Percentiles rank a stretch among this genome's conserved stretches.
These are phyloP conservation scores for Myochromella boudieri DNA, from an alignment of 768 basidiomycete species.

Conservation along the genomic window DNA sequence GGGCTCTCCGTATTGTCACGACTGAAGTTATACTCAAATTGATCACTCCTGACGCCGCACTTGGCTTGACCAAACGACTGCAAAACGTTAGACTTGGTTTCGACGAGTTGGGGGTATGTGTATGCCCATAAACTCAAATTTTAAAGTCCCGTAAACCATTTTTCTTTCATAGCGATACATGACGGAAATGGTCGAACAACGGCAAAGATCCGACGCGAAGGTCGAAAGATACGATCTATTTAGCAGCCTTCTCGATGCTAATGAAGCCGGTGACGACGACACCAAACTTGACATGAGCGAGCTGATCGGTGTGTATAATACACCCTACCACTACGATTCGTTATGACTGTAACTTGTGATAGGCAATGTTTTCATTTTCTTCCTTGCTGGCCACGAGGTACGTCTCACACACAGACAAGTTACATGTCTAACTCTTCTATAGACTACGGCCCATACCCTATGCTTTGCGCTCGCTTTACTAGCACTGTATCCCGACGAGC, in stretches of 20 bases:
- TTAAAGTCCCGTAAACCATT: not conserved
- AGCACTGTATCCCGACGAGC: slow-evolving; percentile 41
- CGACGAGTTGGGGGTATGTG: slow-evolving; percentile 40
- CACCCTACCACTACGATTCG: not conserved
- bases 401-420: not conserved
- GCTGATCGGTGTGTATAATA: slow-evolving; percentile 33
- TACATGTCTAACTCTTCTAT: not conserved
- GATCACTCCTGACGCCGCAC: slow-evolving; percentile 37
- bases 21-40: slow-evolving; percentile 35
- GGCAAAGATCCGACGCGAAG: slow-evolving; percentile 32
- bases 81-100: slow-evolving; percentile 35
- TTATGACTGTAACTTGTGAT: not conserved
- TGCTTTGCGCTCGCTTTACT: slow-evolving; percentile 39
- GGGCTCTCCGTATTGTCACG: slow-evolving; percentile 45
- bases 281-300: slow-evolving; percentile 41
- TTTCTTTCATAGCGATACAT: slow-evolving; percentile 37
- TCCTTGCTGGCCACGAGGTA: slow-evolving; percentile 64
- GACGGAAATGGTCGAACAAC: slow-evolving; percentile 51
- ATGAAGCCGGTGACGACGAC: slow-evolving; percentile 34
- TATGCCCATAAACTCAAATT: not conserved
- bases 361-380: slow-evolving; percentile 49
- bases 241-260: slow-evolving; percentile 50
- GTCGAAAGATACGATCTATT: slow-evolving; percentile 52
- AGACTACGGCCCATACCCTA: slow-evolving; percentile 41
- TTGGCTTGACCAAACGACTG: slow-evolving; percentile 33